phyloP scores from a whole-genome alignment of 495 filamentous ascomycete genomes.

The Tetracladium marchalianum region DNA sequence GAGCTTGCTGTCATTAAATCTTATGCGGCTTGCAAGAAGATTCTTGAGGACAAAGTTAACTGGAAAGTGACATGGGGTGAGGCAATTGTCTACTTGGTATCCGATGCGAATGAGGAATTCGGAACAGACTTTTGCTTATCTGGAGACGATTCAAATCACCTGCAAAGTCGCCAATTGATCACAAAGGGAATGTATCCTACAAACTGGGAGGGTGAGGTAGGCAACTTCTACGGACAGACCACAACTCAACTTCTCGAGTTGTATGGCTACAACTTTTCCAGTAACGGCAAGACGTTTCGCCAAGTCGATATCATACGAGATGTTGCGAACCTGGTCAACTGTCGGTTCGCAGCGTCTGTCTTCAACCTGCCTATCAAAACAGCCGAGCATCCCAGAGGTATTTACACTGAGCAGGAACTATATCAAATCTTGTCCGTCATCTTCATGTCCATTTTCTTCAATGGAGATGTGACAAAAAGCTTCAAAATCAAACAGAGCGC shows the following conservation, averaged over 20 bases:
- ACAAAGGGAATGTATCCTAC: constrained; percentile 46
- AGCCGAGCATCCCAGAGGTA: constrained; percentile 50
- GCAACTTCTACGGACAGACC: constrained; percentile 52
- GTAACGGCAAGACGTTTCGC: constrained; percentile 26
- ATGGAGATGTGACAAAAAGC: constrained; percentile 37
- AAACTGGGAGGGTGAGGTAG: constrained; percentile 46
- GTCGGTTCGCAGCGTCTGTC: constrained; percentile 60
- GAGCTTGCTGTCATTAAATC: constrained; percentile 45
- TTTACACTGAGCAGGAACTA: constrained; percentile 70
- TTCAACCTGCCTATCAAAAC: constrained; percentile 67
- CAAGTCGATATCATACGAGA: constrained; percentile 74
- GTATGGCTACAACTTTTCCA: constrained; percentile 44
- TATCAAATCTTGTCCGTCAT: constrained; percentile 62
- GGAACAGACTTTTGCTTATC: constrained; percentile 48
- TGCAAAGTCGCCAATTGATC: constrained; percentile 40
- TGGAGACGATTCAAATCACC: constrained; percentile 38
- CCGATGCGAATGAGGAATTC: constrained; percentile 29
- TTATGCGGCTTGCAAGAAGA: constrained; percentile 50
- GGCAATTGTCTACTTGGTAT: constrained; percentile 41
- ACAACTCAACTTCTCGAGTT: constrained; percentile 55
- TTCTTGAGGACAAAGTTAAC: constrained; percentile 48
- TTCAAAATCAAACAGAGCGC: constrained; percentile 53
- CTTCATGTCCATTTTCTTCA: constrained; percentile 42
- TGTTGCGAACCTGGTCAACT: constrained; percentile 62
- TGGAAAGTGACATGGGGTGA: constrained; percentile 58